Conservation (phyloP, 768 basidiomycete species). For the Boletus vinaceobasis region DNA sequence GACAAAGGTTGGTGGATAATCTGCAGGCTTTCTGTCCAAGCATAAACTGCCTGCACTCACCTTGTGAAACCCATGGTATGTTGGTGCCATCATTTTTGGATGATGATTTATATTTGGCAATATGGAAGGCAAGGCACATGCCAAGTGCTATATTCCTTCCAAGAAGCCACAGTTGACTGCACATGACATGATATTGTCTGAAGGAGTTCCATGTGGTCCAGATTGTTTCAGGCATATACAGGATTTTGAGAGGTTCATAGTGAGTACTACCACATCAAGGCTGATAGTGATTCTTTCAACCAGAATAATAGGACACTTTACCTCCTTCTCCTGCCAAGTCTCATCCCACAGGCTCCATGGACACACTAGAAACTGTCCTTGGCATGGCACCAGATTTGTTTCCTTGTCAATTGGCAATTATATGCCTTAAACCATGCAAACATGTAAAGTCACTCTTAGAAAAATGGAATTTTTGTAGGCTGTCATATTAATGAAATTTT, state of each 20-base stretch:
- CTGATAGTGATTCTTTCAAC: not conserved
- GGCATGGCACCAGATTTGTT: constrained; percentile 42
- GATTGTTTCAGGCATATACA: constrained; percentile 30
- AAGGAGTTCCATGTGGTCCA: constrained; percentile 29
- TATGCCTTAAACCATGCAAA: constrained; percentile 46
- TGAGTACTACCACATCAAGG: not conserved
- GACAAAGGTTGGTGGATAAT: constrained; percentile 30
- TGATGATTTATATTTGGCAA: not conserved
- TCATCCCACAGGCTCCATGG: constrained; percentile 6
- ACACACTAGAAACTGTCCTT: constrained; percentile 35
- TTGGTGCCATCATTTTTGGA: not conserved
- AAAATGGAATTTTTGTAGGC: not conserved
- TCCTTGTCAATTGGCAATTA: constrained; percentile 49
- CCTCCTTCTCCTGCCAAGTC: constrained; percentile 15
- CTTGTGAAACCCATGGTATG: constrained; percentile 41
- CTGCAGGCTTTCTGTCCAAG: constrained; percentile 43
- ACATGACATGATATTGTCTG: constrained; percentile 24
- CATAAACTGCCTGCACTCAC: constrained; percentile 40
- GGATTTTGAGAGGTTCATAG: constrained; percentile 24
- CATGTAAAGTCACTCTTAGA: constrained; percentile 31
- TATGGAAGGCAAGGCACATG: not conserved
- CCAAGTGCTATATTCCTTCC: constrained; percentile 13
- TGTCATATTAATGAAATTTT: not conserved
- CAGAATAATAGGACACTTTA: constrained; percentile 16
- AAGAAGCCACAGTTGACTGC: constrained; percentile 22